Conservation (phyloP, 2,329 filamentous ascomycete genomes). For the Colletotrichum eleusines region DNA sequence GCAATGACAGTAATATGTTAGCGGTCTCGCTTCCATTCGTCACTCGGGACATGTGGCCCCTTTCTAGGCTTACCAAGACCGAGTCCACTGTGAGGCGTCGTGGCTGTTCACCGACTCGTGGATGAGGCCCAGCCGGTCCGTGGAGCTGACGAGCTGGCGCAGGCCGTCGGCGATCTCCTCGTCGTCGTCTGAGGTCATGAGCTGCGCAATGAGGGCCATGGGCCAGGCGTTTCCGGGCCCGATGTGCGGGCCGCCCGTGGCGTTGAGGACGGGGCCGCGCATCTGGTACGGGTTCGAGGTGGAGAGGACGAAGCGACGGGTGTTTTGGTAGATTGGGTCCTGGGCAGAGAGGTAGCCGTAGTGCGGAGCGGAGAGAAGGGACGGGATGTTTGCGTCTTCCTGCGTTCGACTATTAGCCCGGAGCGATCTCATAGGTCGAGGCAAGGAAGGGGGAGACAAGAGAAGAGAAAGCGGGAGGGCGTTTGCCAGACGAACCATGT, state of each 20-base stretch:
- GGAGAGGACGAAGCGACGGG: constrained; percentile 79
- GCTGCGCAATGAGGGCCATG: constrained; percentile 84
- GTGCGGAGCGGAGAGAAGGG: constrained; percentile 71
- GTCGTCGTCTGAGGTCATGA: constrained; percentile 82
- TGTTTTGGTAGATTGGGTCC: constrained; percentile 76
- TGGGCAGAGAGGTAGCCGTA: constrained; percentile 70
- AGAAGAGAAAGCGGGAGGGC: neutral
- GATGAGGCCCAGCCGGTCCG: constrained; percentile 79
- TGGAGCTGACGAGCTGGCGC: constrained; percentile 73
- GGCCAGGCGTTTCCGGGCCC: constrained; percentile 84
- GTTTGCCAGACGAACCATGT: constrained; percentile 60
- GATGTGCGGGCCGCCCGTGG: constrained; percentile 65
- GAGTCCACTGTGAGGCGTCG: constrained; percentile 58
- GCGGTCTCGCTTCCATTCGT: neutral
- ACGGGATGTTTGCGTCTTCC: constrained; percentile 74
- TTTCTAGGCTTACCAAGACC: constrained; percentile 55
- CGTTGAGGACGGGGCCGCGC: constrained; percentile 63
- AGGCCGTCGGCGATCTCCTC: constrained; percentile 79
- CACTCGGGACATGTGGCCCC: neutral
- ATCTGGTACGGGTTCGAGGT: constrained; percentile 80
- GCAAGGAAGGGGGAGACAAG: neutral
- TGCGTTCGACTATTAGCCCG: constrained; percentile 21
- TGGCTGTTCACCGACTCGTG: constrained; percentile 84
- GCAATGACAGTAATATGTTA: constrained; percentile 39
- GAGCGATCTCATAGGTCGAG: neutral